Evolutionary conservation across 2,329 filamentous ascomycete genomes (phyloP).

Genomic region (Neonectria magnoliae): DNA sequence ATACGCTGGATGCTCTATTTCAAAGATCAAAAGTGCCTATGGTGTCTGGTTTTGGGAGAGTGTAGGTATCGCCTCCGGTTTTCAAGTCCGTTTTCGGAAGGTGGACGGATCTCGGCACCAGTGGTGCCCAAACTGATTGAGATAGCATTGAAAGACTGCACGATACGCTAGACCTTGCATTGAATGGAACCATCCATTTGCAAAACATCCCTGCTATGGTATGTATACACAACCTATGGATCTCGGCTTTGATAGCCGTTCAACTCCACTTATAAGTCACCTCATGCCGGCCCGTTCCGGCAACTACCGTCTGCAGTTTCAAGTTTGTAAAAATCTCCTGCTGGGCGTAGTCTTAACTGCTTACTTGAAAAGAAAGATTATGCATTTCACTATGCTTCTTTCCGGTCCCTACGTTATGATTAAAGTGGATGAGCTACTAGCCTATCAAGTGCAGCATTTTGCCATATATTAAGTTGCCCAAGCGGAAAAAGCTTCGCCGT

Average conservation of each 20-base stretch:
- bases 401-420: background rate
- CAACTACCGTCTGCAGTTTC: background rate
- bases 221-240: background rate
- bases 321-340: too few species aligned
- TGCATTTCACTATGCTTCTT: background rate
- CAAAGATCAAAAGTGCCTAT: conserved; percentile 15
- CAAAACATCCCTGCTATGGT: background rate
- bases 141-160: background rate
- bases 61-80: background rate
- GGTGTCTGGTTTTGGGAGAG: background rate
- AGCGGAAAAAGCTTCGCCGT: background rate
- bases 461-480: background rate
- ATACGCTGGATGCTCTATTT: background rate
- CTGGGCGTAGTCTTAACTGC: too few species aligned
- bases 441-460: too few species aligned
- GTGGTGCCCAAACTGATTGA: background rate
- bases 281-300: background rate
- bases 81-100: conserved; percentile 6
- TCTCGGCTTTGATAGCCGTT: background rate
- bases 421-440: background rate
- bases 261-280: background rate
- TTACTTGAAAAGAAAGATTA: background rate
- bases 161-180: background rate
- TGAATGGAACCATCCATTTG: background rate
- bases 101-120: conserved; percentile 16